These are phyloP conservation scores for Cryptococcus sp. DNA, from an alignment of 1,284 basidiomycete species.

Conservation along the genomic window DNA sequence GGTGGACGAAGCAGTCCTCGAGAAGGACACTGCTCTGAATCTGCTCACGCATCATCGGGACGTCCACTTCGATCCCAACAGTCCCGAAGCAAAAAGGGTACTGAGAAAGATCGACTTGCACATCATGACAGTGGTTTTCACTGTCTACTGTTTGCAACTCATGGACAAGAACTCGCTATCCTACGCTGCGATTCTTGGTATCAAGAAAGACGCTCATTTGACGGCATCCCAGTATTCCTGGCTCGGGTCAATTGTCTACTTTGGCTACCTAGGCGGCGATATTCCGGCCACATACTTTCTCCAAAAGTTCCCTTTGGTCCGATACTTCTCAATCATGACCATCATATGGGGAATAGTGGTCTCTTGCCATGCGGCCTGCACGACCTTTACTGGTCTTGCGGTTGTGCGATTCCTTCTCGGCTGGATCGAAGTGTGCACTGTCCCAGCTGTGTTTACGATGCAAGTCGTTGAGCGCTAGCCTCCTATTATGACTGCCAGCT, in stretches of 20 bases:
- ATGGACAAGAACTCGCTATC: constrained; percentile 13
- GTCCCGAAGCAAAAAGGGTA: constrained; percentile 4
- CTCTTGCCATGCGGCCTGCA: constrained; percentile 8
- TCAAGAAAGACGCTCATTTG: constrained; percentile 8
- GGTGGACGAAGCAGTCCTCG: neutral
- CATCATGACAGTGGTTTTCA: constrained; percentile 6
- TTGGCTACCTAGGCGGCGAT: constrained; percentile 18
- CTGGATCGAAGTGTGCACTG: constrained; percentile 15
- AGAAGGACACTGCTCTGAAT: constrained; percentile 5
- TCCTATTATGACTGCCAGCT: neutral
- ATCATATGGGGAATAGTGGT: constrained; percentile 12
- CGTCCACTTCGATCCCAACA: constrained; percentile 2
- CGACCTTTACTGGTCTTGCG: constrained; percentile 7
- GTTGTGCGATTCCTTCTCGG: constrained; percentile 14
- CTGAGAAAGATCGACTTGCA: constrained; percentile 11
- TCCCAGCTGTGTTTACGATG: constrained; percentile 13
- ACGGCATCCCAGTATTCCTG: constrained; percentile 12
- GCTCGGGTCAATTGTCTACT: constrained; percentile 24
- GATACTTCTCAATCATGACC: constrained; percentile 10
- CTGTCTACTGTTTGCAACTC: constrained; percentile 1
- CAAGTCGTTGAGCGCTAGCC: neutral
- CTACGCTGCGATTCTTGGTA: constrained; percentile 11
- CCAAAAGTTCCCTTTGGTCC: constrained; percentile 10
- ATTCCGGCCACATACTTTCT: constrained; percentile 11
- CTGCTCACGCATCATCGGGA: constrained; percentile 5